Base-by-base conservation (phyloP, 495 filamentous ascomycete species). In the Neurospora sp. region DNA sequence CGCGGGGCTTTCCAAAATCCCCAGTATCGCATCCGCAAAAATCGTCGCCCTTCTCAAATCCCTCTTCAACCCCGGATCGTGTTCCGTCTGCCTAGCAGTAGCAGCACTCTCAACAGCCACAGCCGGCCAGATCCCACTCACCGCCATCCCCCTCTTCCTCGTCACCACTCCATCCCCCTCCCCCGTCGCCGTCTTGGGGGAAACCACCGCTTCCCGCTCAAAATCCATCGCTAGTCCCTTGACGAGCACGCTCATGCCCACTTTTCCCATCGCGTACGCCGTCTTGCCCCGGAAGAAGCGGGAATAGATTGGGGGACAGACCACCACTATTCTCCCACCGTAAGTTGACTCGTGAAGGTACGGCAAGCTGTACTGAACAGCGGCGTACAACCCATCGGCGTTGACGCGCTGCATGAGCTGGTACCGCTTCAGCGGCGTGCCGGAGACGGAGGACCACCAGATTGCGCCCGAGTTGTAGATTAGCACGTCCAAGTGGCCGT, bases 391-490 rank as follows among this genome's bases (percentile, higher is more conserved):
- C 0, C 93, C 93, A 73, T 94, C 91, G 0, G 88, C 86, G 73
- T 97, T 97, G 73, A 96, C 89, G 31, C 86, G 84, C 80, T 96
- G 92, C 91, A 97, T 91, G 22, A 97, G 85, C 76, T 88, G 89
- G 82, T 93, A 97, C 9, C 93, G 87, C 80, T 92, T 92, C 76
- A 90, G 83, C 2, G 93, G 92, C 6, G 93, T 96, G 41, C 86
- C 85, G 68, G 88, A 86, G 3, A 96, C 88, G 41, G 91, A 88
- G 0, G 90, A 87, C 93, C 93, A 97, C 90, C 90, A 95, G 72
- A 97, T 94, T 0, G 93, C 93, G 35, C 93, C 93, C 0, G 91
- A 89, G 80, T 96, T 96, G 84, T 96, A 95, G 69, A 96, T 79
- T 3, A 96, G 80, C 0, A 91, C 89, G 78, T 96, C 92, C 8